Conservation (phyloP, 208 protist genomes). For the Trypanosoma lewisi region DNA sequence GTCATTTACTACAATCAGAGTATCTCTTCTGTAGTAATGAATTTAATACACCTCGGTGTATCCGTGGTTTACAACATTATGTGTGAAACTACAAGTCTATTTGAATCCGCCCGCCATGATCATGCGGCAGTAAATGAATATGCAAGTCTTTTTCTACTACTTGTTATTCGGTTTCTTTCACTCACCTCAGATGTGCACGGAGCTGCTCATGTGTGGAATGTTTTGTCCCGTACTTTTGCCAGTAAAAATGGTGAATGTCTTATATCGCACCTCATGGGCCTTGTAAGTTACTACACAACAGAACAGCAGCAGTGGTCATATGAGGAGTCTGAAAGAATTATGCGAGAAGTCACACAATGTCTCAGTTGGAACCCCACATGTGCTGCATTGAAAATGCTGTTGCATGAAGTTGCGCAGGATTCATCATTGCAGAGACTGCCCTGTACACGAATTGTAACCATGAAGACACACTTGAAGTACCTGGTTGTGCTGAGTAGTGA, state of each 20-base stretch:
- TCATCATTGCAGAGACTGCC: background rate
- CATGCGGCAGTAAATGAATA: conserved; percentile 11
- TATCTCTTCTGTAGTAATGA: background rate
- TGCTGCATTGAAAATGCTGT: conserved; percentile 12
- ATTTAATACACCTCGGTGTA: conserved; percentile 10
- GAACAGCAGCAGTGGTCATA: conserved; percentile 15
- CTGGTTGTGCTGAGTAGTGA: conserved; percentile 9
- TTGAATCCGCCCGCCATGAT: conserved; percentile 6
- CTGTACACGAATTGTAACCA: conserved; percentile 9
- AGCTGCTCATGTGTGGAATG: conserved; percentile 7
- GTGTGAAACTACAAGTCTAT: conserved; percentile 6
- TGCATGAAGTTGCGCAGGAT: background rate
- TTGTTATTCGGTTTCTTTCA: conserved; percentile 7
- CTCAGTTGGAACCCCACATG: conserved; percentile 8
- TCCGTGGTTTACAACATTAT: conserved; percentile 1
- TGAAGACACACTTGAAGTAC: conserved; percentile 18
- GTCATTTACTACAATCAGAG: conserved; percentile 39
- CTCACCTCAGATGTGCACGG: background rate
- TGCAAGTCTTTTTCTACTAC: conserved; percentile 12
- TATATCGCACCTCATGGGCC: conserved; percentile 16
- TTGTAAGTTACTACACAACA: conserved; percentile 14
- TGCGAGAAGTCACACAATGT: background rate
- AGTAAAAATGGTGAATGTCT: background rate
- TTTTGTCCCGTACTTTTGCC: conserved; percentile 6
- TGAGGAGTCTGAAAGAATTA: conserved; percentile 3